Conservation (phyloP, 192 early-diverging fungal species). For the Podila epigama region DNA sequence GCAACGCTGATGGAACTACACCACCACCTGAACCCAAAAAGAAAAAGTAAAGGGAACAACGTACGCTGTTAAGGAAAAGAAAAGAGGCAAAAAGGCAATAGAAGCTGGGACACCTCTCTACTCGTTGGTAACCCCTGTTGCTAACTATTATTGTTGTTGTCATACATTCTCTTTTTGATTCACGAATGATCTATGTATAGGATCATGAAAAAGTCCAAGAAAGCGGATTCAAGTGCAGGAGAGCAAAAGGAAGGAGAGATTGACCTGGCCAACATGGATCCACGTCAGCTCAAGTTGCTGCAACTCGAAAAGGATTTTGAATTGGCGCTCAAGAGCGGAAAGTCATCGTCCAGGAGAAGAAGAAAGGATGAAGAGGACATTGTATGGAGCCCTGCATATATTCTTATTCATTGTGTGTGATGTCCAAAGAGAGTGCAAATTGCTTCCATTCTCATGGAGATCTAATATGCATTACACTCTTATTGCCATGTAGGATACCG, state of each 20-base stretch:
- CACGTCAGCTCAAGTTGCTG: slow-evolving; percentile 16
- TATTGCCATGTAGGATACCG: slow-evolving; percentile 13
- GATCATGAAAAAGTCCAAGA: slow-evolving; percentile 17
- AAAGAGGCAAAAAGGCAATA: no score
- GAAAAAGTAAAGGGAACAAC: slow-evolving; percentile 19
- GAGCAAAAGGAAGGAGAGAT: slow-evolving; percentile 5
- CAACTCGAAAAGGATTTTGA: slow-evolving; percentile 44
- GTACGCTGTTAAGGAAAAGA: neutral
- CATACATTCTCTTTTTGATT: neutral
- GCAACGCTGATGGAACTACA: slow-evolving; percentile 21
- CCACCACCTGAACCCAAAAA: slow-evolving; percentile 25
- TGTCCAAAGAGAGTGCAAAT: neutral
- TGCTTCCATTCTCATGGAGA: neutral
- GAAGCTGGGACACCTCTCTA: no score
- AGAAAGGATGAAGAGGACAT: slow-evolving; percentile 44
- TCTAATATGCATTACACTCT: neutral
- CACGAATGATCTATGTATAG: no score
- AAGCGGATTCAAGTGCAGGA: neutral
- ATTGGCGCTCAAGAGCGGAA: slow-evolving; percentile 36
- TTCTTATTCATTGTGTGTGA: neutral
- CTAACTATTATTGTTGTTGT: no score
- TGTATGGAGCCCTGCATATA: neutral
- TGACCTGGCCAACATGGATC: slow-evolving; percentile 36
- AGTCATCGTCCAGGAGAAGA: slow-evolving; percentile 21
- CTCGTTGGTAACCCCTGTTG: no score